A percentile compares a stretch with the other conserved stretches of the same genome.
These are phyloP conservation scores for Purpureocillium lavendulum DNA, from an alignment of 2,329 filamentous ascomycete species.

Conservation along the genomic window DNA sequence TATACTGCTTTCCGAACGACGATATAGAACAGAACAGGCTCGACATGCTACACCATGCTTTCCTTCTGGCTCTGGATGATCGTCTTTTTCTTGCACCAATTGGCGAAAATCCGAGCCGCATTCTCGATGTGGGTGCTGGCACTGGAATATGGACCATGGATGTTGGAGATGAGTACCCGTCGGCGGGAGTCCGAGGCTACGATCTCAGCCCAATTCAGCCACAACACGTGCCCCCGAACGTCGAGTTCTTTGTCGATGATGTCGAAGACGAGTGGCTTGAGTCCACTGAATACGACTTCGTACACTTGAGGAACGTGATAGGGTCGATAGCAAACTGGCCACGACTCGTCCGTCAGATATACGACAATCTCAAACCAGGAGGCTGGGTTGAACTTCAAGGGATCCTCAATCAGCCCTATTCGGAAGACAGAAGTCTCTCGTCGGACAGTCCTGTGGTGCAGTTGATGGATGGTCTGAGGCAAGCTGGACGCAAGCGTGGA, in stretches of 20 bases:
- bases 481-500: background rate
- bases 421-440: background rate
- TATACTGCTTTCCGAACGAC: background rate
- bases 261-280: background rate
- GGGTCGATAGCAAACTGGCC: background rate
- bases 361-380: background rate
- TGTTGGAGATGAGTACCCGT: background rate
- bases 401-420: background rate
- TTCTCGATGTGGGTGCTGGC: background rate
- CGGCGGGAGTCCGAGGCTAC: background rate
- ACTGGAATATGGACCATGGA: background rate
- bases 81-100: background rate
- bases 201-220: conserved; percentile 1
- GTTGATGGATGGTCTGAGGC: background rate
- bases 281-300: background rate
- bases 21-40: background rate
- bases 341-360: background rate
- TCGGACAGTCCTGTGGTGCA: background rate
- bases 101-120: background rate
- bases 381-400: conserved; percentile 1
- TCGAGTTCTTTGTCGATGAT: background rate
- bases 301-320: background rate
- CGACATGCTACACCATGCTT: background rate
- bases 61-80: background rate
- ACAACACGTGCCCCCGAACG: background rate